Conservation (phyloP, 1,139 yeast species). For the Scheffersomyces cryptocercus region DNA sequence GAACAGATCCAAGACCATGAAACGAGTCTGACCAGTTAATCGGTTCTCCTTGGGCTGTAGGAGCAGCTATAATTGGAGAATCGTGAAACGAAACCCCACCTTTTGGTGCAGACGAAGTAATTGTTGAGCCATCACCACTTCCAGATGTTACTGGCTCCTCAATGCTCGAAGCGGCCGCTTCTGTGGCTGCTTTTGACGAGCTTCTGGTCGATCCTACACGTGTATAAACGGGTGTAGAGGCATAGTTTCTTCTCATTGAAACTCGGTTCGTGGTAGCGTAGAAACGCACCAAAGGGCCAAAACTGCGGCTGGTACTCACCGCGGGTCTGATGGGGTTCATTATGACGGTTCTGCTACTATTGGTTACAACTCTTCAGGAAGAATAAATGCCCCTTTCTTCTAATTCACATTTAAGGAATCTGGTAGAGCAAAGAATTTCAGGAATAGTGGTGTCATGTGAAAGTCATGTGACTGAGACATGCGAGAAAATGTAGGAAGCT, state of each 20-base stretch:
- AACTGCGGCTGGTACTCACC: too few relatives aligned
- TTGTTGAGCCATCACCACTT: conserved; percentile 5
- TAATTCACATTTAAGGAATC: too few relatives aligned
- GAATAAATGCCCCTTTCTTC: too few relatives aligned
- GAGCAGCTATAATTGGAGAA: conserved; percentile 12
- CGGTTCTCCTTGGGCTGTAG: conserved; percentile 11
- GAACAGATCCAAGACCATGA: conserved; percentile 77
- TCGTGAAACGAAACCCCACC: conserved; percentile 20
- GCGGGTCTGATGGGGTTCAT: too few relatives aligned
- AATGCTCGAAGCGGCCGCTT: neutral
- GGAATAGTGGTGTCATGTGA: too few relatives aligned
- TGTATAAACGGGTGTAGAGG: conserved; percentile 10
- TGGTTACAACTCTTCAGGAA: too few relatives aligned
- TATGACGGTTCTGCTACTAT: too few relatives aligned
- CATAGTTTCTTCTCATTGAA: conserved; percentile 4
- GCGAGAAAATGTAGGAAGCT: too few relatives aligned
- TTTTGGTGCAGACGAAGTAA: conserved; percentile 2
- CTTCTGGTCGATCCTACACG: conserved; percentile 4
- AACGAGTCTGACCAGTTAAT: conserved; percentile 75
- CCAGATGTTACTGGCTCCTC: conserved; percentile 9
- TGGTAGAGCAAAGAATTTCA: too few relatives aligned
- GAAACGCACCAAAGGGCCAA: too few relatives aligned
- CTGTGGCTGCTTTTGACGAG: conserved; percentile 4
- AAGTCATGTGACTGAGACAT: too few relatives aligned
- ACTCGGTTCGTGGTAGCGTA: too few relatives aligned